Base-by-base conservation (phyloP, 805 yeast genomes). In the Metschnikowia lachancei region DNA sequence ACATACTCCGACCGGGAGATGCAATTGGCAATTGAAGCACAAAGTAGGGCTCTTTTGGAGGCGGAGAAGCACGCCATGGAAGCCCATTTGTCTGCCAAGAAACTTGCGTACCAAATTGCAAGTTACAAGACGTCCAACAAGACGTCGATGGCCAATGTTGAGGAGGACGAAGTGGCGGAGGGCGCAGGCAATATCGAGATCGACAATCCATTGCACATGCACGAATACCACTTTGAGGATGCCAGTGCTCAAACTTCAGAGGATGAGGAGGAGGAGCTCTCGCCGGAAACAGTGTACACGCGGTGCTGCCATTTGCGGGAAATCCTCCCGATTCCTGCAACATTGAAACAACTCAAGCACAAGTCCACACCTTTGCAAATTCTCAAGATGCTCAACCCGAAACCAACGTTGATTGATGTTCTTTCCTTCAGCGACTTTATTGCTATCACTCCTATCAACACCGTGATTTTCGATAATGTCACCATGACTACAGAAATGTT, bases 51-150 rank as follows among this genome's bases (percentile, higher is more conserved):
- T 1, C 55, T 77, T 16, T 62, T 74, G 20, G 90, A 85, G 58
- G 80, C 91, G 1, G 80, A 77, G 26, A 81, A 78, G 50, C 92
- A 85, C 65, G 88, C 89, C 2, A 77, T 79, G 41, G 92, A 85
- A 58, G 92, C 94, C 0, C 88, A 85, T 63, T 60, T 70, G 28
- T 79, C 87, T 3, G 95, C 92, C 1, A 76, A 78, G 52, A 69
- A 85, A 58, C 78, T 84, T 35, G 90, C 90, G 0, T 69, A 70
- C 39, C 94, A 86, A 64, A 87, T 85, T 10, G 53, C 72, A 1
- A 67, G 65, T 32, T 81, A 69, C 57, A 80, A 67, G 51, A 30
- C 36, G 19, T 33, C 43, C 13, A 39, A 17, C 29, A 44, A 45
- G 29, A 22, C 39, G 14, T 41, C 46, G 9, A 38, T 32, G 18